phyloP scores from a whole-genome alignment of 208 protist genomes.

The Herpetomonas tarakana region DNA sequence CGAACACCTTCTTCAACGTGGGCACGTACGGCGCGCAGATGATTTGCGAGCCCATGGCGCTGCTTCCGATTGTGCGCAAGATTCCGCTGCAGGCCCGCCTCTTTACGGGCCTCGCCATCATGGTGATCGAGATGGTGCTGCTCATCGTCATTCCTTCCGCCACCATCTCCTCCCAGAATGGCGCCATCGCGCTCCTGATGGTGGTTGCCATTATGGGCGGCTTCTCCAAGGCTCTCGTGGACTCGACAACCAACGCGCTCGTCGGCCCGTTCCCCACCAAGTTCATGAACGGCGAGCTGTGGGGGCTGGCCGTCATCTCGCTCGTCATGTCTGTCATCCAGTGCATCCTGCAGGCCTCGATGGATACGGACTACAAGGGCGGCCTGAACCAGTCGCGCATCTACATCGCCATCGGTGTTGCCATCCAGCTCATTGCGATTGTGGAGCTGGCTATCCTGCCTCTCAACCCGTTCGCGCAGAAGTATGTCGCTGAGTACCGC shows the following conservation, averaged over 20 bases:
- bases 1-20: constrained; percentile 74
- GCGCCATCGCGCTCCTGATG: constrained; percentile 70
- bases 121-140: constrained; percentile 46
- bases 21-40: constrained; percentile 58
- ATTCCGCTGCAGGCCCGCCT: constrained; percentile 52
- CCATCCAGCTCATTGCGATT: constrained; percentile 40
- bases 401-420: constrained; percentile 70
- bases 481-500: constrained; percentile 72
- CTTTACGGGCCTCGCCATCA: constrained; percentile 43
- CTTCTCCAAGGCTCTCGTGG: constrained; percentile 66
- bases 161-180: constrained; percentile 27
- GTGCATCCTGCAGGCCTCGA: constrained; percentile 68
- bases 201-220: constrained; percentile 48
- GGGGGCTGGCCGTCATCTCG: constrained; percentile 55
- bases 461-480: constrained; percentile 60
- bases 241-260: constrained; percentile 80
- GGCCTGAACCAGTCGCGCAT: constrained; percentile 56
- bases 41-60: constrained; percentile 39
- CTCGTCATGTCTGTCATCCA: constrained; percentile 63
- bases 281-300: constrained; percentile 74
- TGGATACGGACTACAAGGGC: constrained; percentile 40
- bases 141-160: constrained; percentile 48
- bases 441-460: constrained; percentile 45
- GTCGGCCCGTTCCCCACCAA: constrained; percentile 71
- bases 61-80: constrained; percentile 36